A percentile compares a stretch with the other conserved stretches of the same genome.
These are phyloP conservation scores for Hyaloscypha finlandica DNA, from an alignment of 495 filamentous ascomycete genomes.

Conservation along the genomic window DNA sequence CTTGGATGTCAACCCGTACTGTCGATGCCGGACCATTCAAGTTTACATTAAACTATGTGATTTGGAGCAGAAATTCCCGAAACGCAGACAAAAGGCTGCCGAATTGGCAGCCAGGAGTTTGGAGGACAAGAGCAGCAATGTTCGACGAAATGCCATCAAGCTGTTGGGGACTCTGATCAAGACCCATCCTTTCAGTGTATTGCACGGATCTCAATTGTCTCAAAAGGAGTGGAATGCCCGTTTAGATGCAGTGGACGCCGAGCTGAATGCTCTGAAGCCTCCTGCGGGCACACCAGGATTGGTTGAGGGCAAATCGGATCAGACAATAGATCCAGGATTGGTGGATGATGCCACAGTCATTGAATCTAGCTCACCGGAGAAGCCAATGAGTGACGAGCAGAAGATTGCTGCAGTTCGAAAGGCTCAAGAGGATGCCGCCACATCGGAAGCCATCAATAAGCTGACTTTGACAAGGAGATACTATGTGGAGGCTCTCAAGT, in stretches of 20 bases:
- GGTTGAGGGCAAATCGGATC: constrained; percentile 51
- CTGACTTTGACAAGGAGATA: constrained; percentile 87
- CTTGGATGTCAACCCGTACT: constrained; percentile 96
- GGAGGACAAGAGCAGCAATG: constrained; percentile 98
- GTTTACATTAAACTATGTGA: constrained; percentile 92
- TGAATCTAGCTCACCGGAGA: constrained; percentile 62
- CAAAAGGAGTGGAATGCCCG: constrained; percentile 81
- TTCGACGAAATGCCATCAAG: constrained; percentile 92
- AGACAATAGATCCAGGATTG: constrained; percentile 70
- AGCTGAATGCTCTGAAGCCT: constrained; percentile 79
- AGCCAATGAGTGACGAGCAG: constrained; percentile 56
- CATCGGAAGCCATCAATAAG: constrained; percentile 78
- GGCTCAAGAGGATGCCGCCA: constrained; percentile 66
- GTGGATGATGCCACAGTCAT: constrained; percentile 88
- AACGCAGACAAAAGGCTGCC: constrained; percentile 81
- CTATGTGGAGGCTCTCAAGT: constrained; percentile 87
- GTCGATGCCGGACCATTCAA: constrained; percentile 86
- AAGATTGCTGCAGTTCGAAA: constrained; percentile 61
- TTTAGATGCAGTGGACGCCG: constrained; percentile 75
- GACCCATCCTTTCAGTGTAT: constrained; percentile 88
- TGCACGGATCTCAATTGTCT: constrained; percentile 86
- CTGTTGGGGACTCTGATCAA: constrained; percentile 82
- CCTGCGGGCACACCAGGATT: constrained; percentile 77
- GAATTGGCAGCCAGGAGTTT: constrained; percentile 85
- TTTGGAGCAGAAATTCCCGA: constrained; percentile 91